Evolutionary conservation across 768 basidiomycete genomes (phyloP), one percentile per base, ranked within the genome.

Genomic region (Piloderma croceum): DNA sequence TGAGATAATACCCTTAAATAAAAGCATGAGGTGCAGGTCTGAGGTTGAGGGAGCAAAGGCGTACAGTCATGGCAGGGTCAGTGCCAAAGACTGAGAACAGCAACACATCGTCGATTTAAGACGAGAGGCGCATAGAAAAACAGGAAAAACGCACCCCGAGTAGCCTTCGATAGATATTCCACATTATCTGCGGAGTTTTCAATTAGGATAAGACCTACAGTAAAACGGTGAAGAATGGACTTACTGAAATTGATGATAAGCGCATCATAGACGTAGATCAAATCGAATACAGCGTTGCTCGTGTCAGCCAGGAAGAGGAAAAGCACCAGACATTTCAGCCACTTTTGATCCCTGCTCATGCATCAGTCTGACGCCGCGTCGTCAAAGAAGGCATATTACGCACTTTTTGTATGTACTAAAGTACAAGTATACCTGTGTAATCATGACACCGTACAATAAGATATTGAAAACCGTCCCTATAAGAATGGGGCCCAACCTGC

Each of bases 401-500:
- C 25, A 63, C 73, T 47, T 52, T 43, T 66, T 68, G 53, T 59
- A 69, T 0, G 64, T 60, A 33, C 60, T 64, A 49, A 62, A 70
- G 52, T 77, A 77, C 5, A 77, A 27, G 42, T 70, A 69, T 7
- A 65, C 56, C 53, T 79, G 68, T 0, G 64, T 65, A 34, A 70
- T 64, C 67, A 73, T 73, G 32, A 75, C 68, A 2, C 72, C 73
- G 43, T 70, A 72, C 7, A 75, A 60, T 11, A 72, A 39, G 17
- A 73, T 51, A 43, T 74, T 74, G 54, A 74, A 50, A 11, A 64
- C 50, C 40, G 67, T 62, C n/a, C 71, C 73, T 32, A 75, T 65
- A 47, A 74, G 61, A 56, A 74, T 70, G 10, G 70, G 70, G 20
- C 71, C 70, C 50, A 71, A 70, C 4, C 74, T 76, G 34, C 13